phyloP scores from a whole-genome alignment of 2,329 filamentous ascomycete species.

The Diaporthe batatas region DNA sequence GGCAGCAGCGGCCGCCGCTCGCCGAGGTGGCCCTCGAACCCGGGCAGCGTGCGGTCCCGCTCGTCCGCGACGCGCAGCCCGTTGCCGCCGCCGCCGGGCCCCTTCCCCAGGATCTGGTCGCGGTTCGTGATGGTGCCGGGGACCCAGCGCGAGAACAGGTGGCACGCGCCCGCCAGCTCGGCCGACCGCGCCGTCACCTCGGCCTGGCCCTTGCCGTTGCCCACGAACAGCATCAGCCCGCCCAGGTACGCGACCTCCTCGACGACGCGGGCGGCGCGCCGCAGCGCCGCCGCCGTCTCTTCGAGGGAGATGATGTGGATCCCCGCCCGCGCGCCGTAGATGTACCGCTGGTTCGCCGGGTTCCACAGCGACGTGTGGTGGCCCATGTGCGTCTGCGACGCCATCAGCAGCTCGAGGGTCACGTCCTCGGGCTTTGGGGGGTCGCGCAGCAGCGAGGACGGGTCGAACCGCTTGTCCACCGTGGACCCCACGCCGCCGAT shows the following conservation, averaged over 20 bases:
- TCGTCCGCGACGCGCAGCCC: conserved; percentile 82
- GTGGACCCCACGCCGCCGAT: conserved; percentile 64
- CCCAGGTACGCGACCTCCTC: conserved; percentile 86
- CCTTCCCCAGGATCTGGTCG: conserved; percentile 89
- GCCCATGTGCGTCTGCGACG: conserved; percentile 88
- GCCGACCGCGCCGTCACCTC: conserved; percentile 86
- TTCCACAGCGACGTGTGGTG: conserved; percentile 95
- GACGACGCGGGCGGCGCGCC: conserved; percentile 93
- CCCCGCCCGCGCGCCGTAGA: conserved; percentile 88
- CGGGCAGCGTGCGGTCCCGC: conserved; percentile 70
- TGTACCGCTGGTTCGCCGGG: conserved; percentile 92
- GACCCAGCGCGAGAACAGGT: conserved; percentile 93
- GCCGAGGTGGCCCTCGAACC: conserved; percentile 75
- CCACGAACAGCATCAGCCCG: conserved; percentile 90
- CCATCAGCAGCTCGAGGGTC: conserved; percentile 90
- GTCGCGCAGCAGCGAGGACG: conserved; percentile 74
- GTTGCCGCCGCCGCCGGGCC: conserved; percentile 60
- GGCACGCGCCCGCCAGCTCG: conserved; percentile 81
- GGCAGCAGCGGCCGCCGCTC: conserved; percentile 79
- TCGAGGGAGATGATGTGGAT: conserved; percentile 96
- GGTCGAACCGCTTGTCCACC: conserved; percentile 71
- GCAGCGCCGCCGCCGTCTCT: conserved; percentile 86
- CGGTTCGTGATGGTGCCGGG: conserved; percentile 94
- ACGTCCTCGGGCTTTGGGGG: conserved; percentile 85
- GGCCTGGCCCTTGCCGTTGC: conserved; percentile 86